Evolutionary conservation across 2,329 filamentous ascomycete genomes (phyloP).

Genomic region (Colletotrichum sp.): DNA sequence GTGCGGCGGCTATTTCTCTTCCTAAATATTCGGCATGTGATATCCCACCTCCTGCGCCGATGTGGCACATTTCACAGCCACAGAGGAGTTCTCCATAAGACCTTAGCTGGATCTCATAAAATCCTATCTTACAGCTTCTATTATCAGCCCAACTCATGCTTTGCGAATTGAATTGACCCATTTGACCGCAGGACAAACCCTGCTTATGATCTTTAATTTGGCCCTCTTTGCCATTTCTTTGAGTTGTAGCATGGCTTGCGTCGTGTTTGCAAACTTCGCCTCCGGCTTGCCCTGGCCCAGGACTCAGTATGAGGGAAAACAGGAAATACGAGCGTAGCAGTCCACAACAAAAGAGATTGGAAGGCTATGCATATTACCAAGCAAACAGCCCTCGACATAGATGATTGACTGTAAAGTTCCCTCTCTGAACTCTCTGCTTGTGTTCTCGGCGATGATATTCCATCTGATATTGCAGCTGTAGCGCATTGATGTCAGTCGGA

Average conservation of each 20-base stretch:
- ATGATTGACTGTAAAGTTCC: background rate
- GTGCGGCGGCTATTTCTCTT: background rate
- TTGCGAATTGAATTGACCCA: background rate
- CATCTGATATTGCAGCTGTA: background rate
- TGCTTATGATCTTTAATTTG: rapidly evolving
- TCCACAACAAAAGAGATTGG: background rate
- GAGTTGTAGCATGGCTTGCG: background rate
- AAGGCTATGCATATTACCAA: background rate
- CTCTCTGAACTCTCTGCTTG: background rate
- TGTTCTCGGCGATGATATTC: background rate
- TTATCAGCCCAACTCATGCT: background rate
- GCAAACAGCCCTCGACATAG: background rate
- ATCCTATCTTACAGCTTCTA: background rate
- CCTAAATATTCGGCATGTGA: background rate
- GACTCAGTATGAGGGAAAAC: background rate
- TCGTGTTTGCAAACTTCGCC: background rate
- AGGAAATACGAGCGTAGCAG: background rate
- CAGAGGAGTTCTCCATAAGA: background rate
- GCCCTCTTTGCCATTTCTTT: background rate
- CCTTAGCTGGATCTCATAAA: background rate
- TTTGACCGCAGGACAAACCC: background rate
- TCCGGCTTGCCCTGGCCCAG: background rate
- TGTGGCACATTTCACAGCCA: background rate
- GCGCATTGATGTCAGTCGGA: background rate
- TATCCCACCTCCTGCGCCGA: background rate